Evolutionary conservation across 2,329 filamentous ascomycete species (phyloP).

Genomic region (Cytospora leucostoma): DNA sequence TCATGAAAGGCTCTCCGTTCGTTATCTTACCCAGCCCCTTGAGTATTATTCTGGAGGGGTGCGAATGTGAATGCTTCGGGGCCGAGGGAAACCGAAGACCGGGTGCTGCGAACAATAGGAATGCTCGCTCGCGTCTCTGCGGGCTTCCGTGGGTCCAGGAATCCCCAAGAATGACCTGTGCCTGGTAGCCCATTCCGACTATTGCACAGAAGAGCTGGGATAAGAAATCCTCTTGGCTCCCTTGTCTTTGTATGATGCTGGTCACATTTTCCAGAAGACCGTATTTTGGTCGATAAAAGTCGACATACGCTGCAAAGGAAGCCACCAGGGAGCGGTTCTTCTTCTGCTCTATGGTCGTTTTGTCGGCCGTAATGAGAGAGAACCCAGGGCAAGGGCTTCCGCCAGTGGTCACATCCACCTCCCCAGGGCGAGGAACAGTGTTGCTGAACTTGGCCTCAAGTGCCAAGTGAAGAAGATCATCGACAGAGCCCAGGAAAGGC

Average conservation of each 20-base stretch:
- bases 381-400: conserved; percentile 81
- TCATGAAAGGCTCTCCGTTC: conserved; percentile 62
- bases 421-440: conserved; percentile 58
- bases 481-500: conserved; percentile 71
- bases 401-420: conserved; percentile 69
- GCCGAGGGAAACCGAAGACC: conserved; percentile 57
- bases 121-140: conserved; percentile 67
- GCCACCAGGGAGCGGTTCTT: conserved; percentile 77
- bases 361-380: conserved; percentile 62
- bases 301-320: conserved; percentile 72
- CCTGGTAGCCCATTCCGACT: conserved; percentile 77
- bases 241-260: conserved; percentile 54
- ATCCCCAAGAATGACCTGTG: conserved; percentile 67
- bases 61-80: conserved; percentile 64
- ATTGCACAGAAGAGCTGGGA: conserved; percentile 72
- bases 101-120: conserved; percentile 71
- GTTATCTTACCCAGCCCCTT: conserved; percentile 57
- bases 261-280: conserved; percentile 77
- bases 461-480: conserved; percentile 62
- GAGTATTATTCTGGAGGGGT: conserved; percentile 43
- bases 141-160: conserved; percentile 68
- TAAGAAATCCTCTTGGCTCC: conserved; percentile 62
- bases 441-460: conserved; percentile 51
- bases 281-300: conserved; percentile 74
- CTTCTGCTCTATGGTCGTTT: conserved; percentile 54